Percentiles rank a stretch among this genome's conserved stretches.
These are phyloP conservation scores for Taphrina confusa DNA, from an alignment of 1,139 yeast genomes.

Conservation along the genomic window DNA sequence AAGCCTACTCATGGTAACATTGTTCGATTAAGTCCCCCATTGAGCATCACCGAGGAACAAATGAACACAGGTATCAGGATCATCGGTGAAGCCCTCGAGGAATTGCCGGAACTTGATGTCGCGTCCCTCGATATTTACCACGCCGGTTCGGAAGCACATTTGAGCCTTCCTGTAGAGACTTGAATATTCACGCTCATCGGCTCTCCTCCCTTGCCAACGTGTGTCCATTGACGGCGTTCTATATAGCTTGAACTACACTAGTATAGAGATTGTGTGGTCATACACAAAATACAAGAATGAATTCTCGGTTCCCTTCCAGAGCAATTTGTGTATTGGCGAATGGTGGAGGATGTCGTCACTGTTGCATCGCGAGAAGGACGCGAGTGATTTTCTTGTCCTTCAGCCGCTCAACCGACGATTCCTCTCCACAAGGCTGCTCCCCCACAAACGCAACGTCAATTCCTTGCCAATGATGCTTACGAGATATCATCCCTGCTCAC, in stretches of 20 bases:
- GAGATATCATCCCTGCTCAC: not conserved
- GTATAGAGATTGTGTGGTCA: no score
- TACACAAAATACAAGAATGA: no score
- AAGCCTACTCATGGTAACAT: constrained; percentile 97
- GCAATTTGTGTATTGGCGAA: no score
- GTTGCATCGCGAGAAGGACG: constrained; percentile 1
- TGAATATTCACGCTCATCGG: no score
- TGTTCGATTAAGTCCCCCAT: constrained; percentile 93
- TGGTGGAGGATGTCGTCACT: constrained; percentile 15
- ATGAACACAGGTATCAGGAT: constrained; percentile 75
- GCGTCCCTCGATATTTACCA: constrained; percentile 6
- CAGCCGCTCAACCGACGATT: no score
- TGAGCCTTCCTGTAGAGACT: constrained; percentile 22
- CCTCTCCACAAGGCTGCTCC: no score
- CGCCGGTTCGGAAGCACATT: constrained; percentile 24
- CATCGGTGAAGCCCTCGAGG: constrained; percentile 62
- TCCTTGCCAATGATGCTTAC: constrained; percentile 3
- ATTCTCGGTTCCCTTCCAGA: no score
- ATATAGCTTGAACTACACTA: no score
- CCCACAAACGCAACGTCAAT: not conserved
- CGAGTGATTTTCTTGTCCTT: constrained; percentile 2
- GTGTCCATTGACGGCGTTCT: no score
- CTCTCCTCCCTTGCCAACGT: no score
- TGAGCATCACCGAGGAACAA: constrained; percentile 86
- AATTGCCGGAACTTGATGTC: constrained; percentile 56